Base-by-base conservation (phyloP, 1,139 yeast species). In the Debaryomycetaceae sp. region DNA sequence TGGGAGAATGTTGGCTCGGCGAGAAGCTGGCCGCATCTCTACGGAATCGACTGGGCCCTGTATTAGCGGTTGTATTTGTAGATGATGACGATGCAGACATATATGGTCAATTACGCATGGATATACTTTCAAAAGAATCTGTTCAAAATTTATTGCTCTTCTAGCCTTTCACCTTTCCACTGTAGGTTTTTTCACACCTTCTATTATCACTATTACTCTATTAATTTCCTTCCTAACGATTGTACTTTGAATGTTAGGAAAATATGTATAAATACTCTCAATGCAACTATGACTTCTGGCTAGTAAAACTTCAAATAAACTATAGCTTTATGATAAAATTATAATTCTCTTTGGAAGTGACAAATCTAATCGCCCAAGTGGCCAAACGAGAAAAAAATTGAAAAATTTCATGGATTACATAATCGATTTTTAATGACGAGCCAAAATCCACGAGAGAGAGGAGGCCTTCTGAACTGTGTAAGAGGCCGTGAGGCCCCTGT, bases 21-120 rank as follows among this genome's bases (percentile, higher is more conserved):
- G 66, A 62, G 44, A 69, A 69, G 38, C 68, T 64, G 39, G 70
- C 69, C 24, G 73, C 73, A 53, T 67, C 73, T 37, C 68, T 63
- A 48, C 73, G 70, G 50, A 69, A 69, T 41, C 73, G 67, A 48
- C 60, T 62, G 38, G 70, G 62, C 17, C 71, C 70, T 35, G 65
- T 48, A 39, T 51, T 59, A 17, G 53, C 41, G 15, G 56, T 42
- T 35, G 49, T 34, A 24, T 41, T 41, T 24, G 55, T 44, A 14
- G 59, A 49, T 34, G 57, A 49, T 18, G 55, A 43, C 38, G 61
- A 47, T 29, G 57, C 42, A 31, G 53, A 51, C 52, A 44, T 51
- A 40, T 40, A 41, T 40, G 42, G 41, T 37, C 40, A 41, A 34
- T 31, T 42, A 44, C 35, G 41, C 46, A 41, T 45, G 42, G 42